Evolutionary conservation across 2,329 filamentous ascomycete species (phyloP), one percentile per base, ranked within the genome.

Genomic region (Dissoconium aciculare): DNA sequence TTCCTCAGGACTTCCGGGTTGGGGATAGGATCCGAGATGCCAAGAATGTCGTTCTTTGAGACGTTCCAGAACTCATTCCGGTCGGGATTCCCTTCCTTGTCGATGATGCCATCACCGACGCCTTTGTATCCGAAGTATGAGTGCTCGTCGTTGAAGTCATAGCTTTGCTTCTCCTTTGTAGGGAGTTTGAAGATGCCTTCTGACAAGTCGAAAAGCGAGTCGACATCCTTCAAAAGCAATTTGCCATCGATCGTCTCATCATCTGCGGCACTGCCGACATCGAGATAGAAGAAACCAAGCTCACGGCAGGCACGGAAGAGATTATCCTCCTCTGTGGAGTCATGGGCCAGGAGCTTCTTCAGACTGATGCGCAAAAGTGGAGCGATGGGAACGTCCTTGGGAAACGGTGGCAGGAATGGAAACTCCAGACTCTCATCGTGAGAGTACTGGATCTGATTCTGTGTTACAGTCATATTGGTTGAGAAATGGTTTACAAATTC

Each of bases 281-380:
- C 63, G 5, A 71, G 54, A 39, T 71, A 71, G 52, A 70, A 71
- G 51, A 71, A 71, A 1, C 67, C 67, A 1, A 70, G 51, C 3
- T 67, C 58, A 16, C 36, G 35, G 31, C 41, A 40, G 5, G 44
- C 42, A 21, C 34, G 30, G 30, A 51, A 55, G 13, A 64, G 50
- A 13, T 50, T 48, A 6, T 47, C 30, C 4, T 46, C 41, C 43
- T 62, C 60, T 3, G 32, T 31, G 4, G 30, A 9, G 24, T 63
- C 53, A 23, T 50, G 43, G 2, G 43, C 42, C 14, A 58, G 39
- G 17, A 64, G 50, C 28, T 56, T 57, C 4, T 34, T 32, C 3
- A 61, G 46, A 3, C 54, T 60, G 5, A 64, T 47, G 12, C 54
- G 53, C 14, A 62, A 49, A 17, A 64, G 52, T 9, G 60, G 60